Percentiles rank a stretch among this genome's conserved stretches.
phyloP scores from a whole-genome alignment of 2,329 filamentous ascomycete species.

The Fusarium verticillioides region DNA sequence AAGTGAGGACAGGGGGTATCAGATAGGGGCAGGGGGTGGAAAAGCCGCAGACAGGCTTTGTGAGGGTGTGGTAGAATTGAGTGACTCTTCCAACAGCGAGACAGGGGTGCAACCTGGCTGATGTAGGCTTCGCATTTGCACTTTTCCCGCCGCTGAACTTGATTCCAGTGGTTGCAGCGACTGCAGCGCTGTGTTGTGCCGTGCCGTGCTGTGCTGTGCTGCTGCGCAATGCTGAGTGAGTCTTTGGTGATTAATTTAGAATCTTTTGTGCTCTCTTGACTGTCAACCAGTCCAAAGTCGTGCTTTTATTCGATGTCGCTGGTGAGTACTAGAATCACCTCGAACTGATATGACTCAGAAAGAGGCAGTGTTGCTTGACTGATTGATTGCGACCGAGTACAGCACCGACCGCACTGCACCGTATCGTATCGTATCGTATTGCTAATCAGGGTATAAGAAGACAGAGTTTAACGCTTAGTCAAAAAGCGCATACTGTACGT shows the following conservation, averaged over 20 bases:
- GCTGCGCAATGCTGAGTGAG: slow-evolving; percentile 1
- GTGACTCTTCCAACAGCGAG: slow-evolving; percentile 4
- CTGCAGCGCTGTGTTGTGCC: background rate
- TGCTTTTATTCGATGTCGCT: background rate
- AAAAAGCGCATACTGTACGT: slow-evolving; percentile 35
- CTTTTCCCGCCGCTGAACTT: slow-evolving; percentile 18
- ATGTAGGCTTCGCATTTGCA: slow-evolving; percentile 32
- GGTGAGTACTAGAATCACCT: slow-evolving; percentile 16
- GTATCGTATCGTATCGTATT: slow-evolving; percentile 12
- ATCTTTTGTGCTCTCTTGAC: background rate
- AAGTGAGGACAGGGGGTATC: slow-evolving; percentile 4
- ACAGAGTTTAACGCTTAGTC: slow-evolving; percentile 37
- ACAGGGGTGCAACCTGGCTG: slow-evolving; percentile 28
- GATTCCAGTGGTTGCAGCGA: slow-evolving; percentile 5
- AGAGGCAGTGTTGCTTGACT: slow-evolving; percentile 33
- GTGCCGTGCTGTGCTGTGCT: slow-evolving; percentile 1
- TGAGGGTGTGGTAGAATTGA: slow-evolving; percentile 24
- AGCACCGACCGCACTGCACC: background rate
- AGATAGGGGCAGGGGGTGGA: slow-evolving; percentile 32
- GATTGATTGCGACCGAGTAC: background rate
- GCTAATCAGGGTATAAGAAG: slow-evolving; percentile 38
- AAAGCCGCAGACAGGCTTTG: background rate
- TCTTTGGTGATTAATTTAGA: slow-evolving; percentile 10
- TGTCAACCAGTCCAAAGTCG: background rate
- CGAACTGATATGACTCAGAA: slow-evolving; percentile 26